phyloP scores from a whole-genome alignment of 371 early-diverging fungal species.

The Parasitella parasitica region DNA sequence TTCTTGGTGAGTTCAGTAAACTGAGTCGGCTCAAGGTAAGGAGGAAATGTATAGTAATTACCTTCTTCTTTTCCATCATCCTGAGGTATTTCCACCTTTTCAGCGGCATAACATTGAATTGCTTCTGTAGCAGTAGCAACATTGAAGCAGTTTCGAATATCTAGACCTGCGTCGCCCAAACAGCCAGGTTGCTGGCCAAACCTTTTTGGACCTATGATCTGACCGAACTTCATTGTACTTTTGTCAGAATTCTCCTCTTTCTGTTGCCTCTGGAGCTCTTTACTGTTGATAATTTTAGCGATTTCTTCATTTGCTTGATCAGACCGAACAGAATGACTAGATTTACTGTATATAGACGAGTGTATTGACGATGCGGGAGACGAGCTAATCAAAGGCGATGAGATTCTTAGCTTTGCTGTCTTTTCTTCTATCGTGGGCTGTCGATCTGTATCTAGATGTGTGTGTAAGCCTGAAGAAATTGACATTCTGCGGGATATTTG shows the following conservation, averaged over 20 bases:
- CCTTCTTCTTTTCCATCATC: slow-evolving; percentile 1
- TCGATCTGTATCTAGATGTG: not conserved
- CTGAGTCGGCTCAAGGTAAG: not conserved
- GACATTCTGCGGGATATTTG: slow-evolving; percentile 3
- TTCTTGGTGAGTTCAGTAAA: slow-evolving; percentile 2
- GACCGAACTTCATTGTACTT: slow-evolving; percentile 19
- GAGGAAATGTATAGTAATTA: not conserved
- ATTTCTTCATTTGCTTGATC: not conserved
- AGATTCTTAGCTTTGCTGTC: not conserved
- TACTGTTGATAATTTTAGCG: not conserved
- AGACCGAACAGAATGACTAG: not conserved
- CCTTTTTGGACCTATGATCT: slow-evolving; percentile 19
- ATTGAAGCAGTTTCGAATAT: slow-evolving; percentile 30
- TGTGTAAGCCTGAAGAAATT: not conserved
- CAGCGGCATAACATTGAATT: slow-evolving; percentile 20
- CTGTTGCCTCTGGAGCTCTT: not conserved
- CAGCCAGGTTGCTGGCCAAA: slow-evolving; percentile 27
- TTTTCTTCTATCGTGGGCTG: not conserved
- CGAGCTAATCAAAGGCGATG: not conserved
- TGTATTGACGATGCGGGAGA: not conserved
- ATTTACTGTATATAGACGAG: not conserved
- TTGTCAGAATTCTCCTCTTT: not conserved
- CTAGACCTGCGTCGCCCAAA: slow-evolving; percentile 31
- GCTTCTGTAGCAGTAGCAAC: slow-evolving; percentile 28
- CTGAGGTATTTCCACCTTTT: slow-evolving; percentile 9